A percentile compares a stretch with the other conserved stretches of the same genome.
Evolutionary conservation across 2,329 filamentous ascomycete species (phyloP).

Genomic region (Fusarium aywerte): DNA sequence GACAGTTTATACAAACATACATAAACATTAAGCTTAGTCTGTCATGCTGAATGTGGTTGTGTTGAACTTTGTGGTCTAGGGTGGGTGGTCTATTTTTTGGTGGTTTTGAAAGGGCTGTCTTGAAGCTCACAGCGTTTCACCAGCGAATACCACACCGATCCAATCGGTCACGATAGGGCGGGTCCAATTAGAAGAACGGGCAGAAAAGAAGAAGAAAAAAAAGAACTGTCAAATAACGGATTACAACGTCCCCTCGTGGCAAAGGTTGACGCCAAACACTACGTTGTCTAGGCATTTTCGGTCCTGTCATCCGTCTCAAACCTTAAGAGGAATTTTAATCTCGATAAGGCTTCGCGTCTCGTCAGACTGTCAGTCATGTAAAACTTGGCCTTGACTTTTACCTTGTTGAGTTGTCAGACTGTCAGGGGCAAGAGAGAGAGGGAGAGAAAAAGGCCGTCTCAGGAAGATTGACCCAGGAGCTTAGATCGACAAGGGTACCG

Average conservation of each 20-base stretch:
- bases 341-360: slow-evolving; percentile 4
- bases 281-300: background rate
- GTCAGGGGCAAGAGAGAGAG: too few relatives aligned
- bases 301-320: background rate
- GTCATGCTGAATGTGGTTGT: background rate
- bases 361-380: too few relatives aligned
- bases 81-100: background rate
- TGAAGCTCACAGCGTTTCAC: slow-evolving; percentile 15
- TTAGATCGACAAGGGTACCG: slow-evolving; percentile 5
- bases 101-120: background rate
- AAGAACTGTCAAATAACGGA: background rate
- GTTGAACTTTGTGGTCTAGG: background rate
- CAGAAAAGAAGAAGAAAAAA: background rate
- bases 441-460: too few relatives aligned
- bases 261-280: slow-evolving; percentile 7
- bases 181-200: background rate
- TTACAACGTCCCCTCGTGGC: background rate
- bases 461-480: slow-evolving; percentile 11
- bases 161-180: background rate
- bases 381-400: background rate
- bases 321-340: background rate
- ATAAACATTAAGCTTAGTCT: background rate
- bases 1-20: background rate
- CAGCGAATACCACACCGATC: background rate
- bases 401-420: background rate